Percentiles rank a stretch among this genome's conserved stretches.
These are phyloP conservation scores for Globisporangium alternatum DNA, from an alignment of 352 stramenopile species.

Conservation along the genomic window DNA sequence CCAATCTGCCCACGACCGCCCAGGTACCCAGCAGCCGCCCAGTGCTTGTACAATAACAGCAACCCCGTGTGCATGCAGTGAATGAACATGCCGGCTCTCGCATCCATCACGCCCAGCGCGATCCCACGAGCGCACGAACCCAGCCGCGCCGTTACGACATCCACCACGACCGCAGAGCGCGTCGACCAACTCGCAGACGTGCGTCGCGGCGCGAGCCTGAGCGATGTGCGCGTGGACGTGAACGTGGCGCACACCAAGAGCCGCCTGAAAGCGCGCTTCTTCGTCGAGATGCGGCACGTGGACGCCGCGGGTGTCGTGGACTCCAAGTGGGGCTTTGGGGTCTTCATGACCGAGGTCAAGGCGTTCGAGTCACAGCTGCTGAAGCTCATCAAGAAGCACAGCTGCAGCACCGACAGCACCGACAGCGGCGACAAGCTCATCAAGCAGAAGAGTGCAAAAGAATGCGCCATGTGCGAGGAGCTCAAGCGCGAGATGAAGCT, in stretches of 20 bases:
- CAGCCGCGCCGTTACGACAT: background rate
- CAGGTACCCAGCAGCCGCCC: background rate
- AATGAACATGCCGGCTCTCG: background rate
- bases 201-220: constrained; percentile 47
- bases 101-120: background rate
- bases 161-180: constrained; percentile 17
- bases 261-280: constrained; percentile 46
- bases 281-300: constrained; percentile 42
- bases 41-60: background rate
- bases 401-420: background rate
- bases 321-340: constrained; percentile 21
- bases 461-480: constrained; percentile 43
- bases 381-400: constrained; percentile 36
- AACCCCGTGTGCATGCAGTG: background rate
- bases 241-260: constrained; percentile 45
- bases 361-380: constrained; percentile 35
- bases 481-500: constrained; percentile 36
- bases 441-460: constrained; percentile 15
- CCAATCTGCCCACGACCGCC: background rate
- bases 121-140: background rate
- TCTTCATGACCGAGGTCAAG: constrained; percentile 36
- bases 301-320: constrained; percentile 5
- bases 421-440: background rate
- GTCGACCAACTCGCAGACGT: constrained; percentile 50
- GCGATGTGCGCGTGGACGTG: constrained; percentile 45